Evolutionary conservation across 179 eudicot genomes (phyloP).

Genomic region (Carnegiea gigantea): DNA sequence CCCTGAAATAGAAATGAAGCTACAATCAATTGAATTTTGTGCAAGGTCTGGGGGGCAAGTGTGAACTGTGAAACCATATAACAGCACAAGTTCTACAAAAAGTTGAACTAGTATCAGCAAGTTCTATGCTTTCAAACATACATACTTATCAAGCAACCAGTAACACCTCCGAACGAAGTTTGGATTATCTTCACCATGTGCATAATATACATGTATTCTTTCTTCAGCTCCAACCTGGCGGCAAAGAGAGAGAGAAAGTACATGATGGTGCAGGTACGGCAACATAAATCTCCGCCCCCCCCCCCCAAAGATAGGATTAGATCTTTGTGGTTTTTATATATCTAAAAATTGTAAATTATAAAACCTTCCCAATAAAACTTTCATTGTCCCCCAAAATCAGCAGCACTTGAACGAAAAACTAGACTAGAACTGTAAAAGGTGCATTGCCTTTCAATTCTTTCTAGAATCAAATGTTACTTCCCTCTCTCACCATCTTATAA

Average conservation of each 20-base stretch:
- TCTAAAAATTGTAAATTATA: too few relatives aligned
- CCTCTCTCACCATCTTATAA: too few relatives aligned
- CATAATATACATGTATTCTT: conserved; percentile 93
- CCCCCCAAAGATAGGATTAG: background rate
- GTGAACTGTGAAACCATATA: background rate
- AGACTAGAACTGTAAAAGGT: too few relatives aligned
- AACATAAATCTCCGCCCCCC: background rate
- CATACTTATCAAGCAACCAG: conserved; percentile 99
- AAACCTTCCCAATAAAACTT: too few relatives aligned
- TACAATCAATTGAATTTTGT: background rate
- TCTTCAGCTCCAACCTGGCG: conserved; percentile 87
- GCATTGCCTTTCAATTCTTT: too few relatives aligned
- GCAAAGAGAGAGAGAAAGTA: conserved; percentile 7
- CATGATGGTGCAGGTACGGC: conserved; percentile 9
- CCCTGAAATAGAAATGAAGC: conserved; percentile 45
- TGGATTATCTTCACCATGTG: conserved; percentile 77
- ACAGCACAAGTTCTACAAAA: conserved; percentile 4
- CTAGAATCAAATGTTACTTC: too few relatives aligned
- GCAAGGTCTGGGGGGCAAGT: background rate
- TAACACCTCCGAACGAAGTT: conserved; percentile 96
- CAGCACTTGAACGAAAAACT: too few relatives aligned
- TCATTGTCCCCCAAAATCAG: too few relatives aligned
- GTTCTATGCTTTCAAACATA: conserved; percentile 20
- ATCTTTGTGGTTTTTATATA: too few relatives aligned
- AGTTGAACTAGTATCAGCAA: background rate